Conservation (phyloP, 2,329 filamentous ascomycete species). For the Monosporascus sp. region DNA sequence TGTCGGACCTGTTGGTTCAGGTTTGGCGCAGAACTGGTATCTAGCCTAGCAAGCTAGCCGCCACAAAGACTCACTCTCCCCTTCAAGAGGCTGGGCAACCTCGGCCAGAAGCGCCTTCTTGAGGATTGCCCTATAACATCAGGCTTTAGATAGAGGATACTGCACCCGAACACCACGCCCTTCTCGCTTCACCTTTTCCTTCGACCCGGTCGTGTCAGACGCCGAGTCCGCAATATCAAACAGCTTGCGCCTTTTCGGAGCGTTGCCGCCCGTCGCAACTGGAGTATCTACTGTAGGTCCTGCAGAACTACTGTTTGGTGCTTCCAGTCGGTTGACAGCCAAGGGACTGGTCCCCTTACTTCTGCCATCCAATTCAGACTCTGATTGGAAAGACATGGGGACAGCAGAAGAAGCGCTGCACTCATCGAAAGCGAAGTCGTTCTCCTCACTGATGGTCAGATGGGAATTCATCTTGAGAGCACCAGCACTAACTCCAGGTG, state of each 20-base stretch:
- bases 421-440: slow-evolving; percentile 10
- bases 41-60: slow-evolving; percentile 54
- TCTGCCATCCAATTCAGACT: background rate
- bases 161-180: background rate
- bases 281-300: background rate
- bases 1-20: slow-evolving; percentile 20
- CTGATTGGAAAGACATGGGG: slow-evolving; percentile 7
- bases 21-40: slow-evolving; percentile 65
- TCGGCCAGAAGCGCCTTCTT: slow-evolving; percentile 58
- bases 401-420: slow-evolving; percentile 8
- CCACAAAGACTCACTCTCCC: slow-evolving; percentile 72
- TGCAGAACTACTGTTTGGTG: background rate
- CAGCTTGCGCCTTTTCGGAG: slow-evolving; percentile 15
- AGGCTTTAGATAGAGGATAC: slow-evolving; percentile 40
- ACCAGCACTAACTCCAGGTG: no score
- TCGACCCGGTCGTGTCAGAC: background rate
- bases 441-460: slow-evolving; percentile 4
- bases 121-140: slow-evolving; percentile 68
- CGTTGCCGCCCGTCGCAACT: background rate
- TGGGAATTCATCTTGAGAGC: no score
- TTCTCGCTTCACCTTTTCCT: slow-evolving; percentile 18
- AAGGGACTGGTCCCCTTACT: background rate
- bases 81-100: slow-evolving; percentile 62
- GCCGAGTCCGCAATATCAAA: background rate
- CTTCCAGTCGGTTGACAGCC: background rate